Evolutionary conservation across 1,284 basidiomycete genomes (phyloP).

Genomic region (Ganoderma boninense): DNA sequence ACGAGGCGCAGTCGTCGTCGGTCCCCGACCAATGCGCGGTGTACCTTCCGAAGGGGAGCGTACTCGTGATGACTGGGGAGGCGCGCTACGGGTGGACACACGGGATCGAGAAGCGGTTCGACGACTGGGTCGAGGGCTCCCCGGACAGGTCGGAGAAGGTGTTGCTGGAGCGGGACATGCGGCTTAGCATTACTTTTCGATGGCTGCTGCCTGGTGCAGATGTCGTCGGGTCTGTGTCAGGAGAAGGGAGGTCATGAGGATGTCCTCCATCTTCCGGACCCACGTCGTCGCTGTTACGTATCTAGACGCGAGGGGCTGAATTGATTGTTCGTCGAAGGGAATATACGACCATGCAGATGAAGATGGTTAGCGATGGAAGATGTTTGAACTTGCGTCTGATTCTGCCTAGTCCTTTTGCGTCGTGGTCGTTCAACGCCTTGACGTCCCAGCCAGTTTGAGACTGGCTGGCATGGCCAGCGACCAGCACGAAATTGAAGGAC

Average conservation of each 20-base stretch:
- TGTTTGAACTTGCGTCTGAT: too few relatives aligned
- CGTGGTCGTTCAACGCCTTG: too few relatives aligned
- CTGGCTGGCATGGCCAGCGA: too few relatives aligned
- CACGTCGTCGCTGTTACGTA: too few relatives aligned
- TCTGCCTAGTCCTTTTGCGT: too few relatives aligned
- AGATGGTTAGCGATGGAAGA: too few relatives aligned
- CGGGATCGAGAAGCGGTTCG: conserved; percentile 63
- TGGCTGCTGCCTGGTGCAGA: conserved; percentile 83
- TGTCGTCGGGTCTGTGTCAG: conserved; percentile 51
- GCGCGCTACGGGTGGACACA: conserved; percentile 79
- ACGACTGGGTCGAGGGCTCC: conserved; percentile 52
- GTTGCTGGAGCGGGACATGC: conserved; percentile 55
- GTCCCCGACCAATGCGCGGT: conserved; percentile 40
- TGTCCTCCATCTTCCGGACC: conserved; percentile 54
- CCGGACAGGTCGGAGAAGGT: conserved; percentile 34
- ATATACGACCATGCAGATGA: too few relatives aligned
- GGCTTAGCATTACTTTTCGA: conserved; percentile 82
- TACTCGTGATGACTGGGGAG: conserved; percentile 75
- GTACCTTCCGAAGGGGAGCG: conserved; percentile 71
- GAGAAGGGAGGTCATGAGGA: not conserved
- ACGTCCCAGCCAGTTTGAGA: too few relatives aligned
- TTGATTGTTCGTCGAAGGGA: not conserved
- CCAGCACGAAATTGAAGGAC: too few relatives aligned
- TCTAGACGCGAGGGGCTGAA: too few relatives aligned
- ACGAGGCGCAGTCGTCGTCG: not conserved